Percentiles rank a stretch among this genome's conserved stretches.
phyloP scores from a whole-genome alignment of 108 stramenopile genomes.

The Cylindrotheca closterium region DNA sequence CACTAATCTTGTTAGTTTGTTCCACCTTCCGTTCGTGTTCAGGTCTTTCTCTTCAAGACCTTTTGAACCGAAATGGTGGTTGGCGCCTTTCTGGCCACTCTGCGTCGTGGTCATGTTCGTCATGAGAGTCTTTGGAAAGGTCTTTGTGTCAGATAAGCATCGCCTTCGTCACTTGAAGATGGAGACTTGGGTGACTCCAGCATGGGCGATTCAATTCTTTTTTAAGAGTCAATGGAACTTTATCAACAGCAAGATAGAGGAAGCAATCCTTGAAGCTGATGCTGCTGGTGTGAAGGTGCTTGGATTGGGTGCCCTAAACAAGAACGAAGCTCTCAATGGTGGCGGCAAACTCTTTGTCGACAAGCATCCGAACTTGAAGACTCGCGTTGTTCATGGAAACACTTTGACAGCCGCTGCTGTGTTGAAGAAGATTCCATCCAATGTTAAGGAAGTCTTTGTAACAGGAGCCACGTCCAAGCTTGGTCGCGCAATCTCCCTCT shows the following conservation, averaged over 20 bases:
- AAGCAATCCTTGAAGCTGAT: slow-evolving; percentile 15
- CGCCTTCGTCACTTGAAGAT: slow-evolving; percentile 16
- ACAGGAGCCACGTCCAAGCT: slow-evolving; percentile 25
- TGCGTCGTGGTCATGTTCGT: slow-evolving; percentile 7
- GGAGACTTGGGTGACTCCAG: slow-evolving; percentile 28
- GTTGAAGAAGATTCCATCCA: slow-evolving; percentile 12
- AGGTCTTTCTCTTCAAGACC: slow-evolving; percentile 22
- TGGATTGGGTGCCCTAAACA: slow-evolving; percentile 26
- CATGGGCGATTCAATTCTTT: slow-evolving; percentile 27
- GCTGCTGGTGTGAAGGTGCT: slow-evolving; percentile 13
- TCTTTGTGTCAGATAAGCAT: slow-evolving; percentile 15
- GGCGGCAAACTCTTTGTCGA: slow-evolving; percentile 24
- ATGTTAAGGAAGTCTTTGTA: slow-evolving; percentile 30
- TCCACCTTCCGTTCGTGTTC: slow-evolving; percentile 23
- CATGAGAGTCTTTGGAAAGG: slow-evolving; percentile 7
- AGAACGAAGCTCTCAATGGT: slow-evolving; percentile 27
- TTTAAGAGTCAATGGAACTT: slow-evolving; percentile 20
- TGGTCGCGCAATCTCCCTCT: slow-evolving; percentile 20
- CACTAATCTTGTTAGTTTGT: slow-evolving; percentile 10
- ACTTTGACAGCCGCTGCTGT: slow-evolving; percentile 29
- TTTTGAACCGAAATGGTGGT: slow-evolving; percentile 18
- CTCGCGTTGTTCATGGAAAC: slow-evolving; percentile 25
- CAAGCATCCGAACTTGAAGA: slow-evolving; percentile 9
- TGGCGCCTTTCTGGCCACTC: slow-evolving; percentile 12
- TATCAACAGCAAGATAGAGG: slow-evolving; percentile 25